phyloP scores from a whole-genome alignment of 2,329 filamentous ascomycete genomes.

The Talaromyces verruculosus region DNA sequence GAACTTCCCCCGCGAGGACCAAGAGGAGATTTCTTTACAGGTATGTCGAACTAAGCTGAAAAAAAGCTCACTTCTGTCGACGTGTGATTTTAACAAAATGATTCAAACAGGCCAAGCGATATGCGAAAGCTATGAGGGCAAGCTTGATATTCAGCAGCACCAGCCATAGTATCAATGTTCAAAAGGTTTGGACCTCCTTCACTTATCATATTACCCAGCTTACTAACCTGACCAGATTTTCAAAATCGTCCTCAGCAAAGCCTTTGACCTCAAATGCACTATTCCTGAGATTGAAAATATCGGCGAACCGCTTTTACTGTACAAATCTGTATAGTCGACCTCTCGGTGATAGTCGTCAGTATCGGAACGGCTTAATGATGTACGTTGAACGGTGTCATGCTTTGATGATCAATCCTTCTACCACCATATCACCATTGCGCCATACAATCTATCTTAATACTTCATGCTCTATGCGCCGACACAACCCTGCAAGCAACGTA shows the following conservation, averaged over 20 bases:
- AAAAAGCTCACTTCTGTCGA: not conserved
- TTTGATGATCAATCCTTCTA: constrained; percentile 24
- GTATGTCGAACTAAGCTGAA: constrained; percentile 48
- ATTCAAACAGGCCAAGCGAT: constrained; percentile 72
- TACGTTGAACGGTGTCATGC: constrained; percentile 38
- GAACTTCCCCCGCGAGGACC: constrained; percentile 94
- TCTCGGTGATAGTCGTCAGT: constrained; percentile 17
- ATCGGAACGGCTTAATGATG: constrained; percentile 29
- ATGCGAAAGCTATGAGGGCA: constrained; percentile 97
- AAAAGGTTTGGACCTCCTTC: constrained; percentile 67
- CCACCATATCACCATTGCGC: constrained; percentile 23
- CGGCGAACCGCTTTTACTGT: constrained; percentile 90
- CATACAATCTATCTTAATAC: constrained; percentile 12
- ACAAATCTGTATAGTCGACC: constrained; percentile 59
- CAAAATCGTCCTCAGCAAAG: constrained; percentile 98
- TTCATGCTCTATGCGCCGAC: not conserved
- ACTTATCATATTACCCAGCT: constrained; percentile 1
- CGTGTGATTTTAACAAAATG: constrained; percentile 26
- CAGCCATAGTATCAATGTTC: constrained; percentile 98
- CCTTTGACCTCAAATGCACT: constrained; percentile 97
- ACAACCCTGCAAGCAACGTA: not conserved
- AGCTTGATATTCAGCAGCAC: constrained; percentile 98
- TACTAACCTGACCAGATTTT: constrained; percentile 69
- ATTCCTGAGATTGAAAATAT: constrained; percentile 99
- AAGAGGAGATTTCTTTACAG: constrained; percentile 97